Percentiles rank a stretch among this genome's conserved stretches.
Evolutionary conservation across 169 alveolate species (phyloP).

Genomic region (Eimeria zaria): DNA sequence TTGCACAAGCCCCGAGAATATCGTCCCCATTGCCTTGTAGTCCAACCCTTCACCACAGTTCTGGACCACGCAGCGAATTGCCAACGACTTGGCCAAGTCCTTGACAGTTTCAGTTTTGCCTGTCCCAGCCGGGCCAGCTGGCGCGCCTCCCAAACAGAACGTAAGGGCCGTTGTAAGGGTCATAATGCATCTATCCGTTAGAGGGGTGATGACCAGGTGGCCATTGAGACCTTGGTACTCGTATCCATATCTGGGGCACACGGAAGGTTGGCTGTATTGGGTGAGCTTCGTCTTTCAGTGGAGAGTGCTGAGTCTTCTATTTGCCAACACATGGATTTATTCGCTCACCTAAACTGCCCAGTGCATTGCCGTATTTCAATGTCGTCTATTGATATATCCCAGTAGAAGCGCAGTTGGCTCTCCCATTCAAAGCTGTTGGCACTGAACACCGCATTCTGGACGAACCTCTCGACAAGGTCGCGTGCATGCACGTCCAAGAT

Average conservation of each 20-base stretch:
- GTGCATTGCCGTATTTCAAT: conserved; percentile 94
- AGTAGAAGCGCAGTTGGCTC: conserved; percentile 97
- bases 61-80: conserved; percentile 98
- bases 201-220: conserved; percentile 97
- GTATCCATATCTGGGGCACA: too few species aligned
- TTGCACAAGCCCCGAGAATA: conserved; percentile 95
- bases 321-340: neutral
- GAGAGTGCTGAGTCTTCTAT: conserved; percentile 45
- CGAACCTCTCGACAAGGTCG: conserved; percentile 98
- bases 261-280: too few species aligned
- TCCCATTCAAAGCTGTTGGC: conserved; percentile 97
- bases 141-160: conserved; percentile 97
- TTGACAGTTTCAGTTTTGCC: conserved; percentile 98
- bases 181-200: conserved; percentile 98
- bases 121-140: conserved; percentile 98
- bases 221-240: conserved; percentile 98
- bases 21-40: conserved; percentile 97
- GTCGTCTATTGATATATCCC: conserved; percentile 95
- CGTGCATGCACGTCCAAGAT: conserved; percentile 99
- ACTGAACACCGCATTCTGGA: conserved; percentile 94
- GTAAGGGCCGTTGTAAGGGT: conserved; percentile 97
- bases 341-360: conserved; percentile 88
- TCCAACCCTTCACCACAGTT: conserved; percentile 97
- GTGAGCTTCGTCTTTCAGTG: conserved; percentile 90
- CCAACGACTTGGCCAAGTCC: conserved; percentile 98